phyloP scores from a whole-genome alignment of 441 rosid genomes.

The Euphorbia corollata region DNA sequence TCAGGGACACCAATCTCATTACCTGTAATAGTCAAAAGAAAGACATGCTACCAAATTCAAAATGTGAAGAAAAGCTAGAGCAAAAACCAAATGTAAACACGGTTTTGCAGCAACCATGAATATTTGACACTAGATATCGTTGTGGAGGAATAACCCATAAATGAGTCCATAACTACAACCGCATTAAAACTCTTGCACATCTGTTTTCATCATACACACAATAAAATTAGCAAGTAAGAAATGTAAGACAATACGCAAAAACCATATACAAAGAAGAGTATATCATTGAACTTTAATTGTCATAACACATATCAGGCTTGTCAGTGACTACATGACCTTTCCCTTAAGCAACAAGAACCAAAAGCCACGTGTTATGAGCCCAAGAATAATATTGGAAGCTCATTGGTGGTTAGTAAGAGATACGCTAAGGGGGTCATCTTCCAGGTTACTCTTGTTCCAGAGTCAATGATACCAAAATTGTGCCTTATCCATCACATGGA shows the following conservation, averaged over 20 bases:
- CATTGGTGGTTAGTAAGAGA: not conserved
- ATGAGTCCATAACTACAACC: not conserved
- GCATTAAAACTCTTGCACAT: not conserved
- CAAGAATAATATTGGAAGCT: not conserved
- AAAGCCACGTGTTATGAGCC: not conserved
- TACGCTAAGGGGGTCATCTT: not conserved
- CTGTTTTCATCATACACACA: not conserved
- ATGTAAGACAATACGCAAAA: not conserved
- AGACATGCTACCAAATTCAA: constrained; percentile 3
- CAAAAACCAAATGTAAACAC: not conserved
- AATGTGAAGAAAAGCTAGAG: not conserved
- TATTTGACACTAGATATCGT: not conserved
- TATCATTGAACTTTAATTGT: not conserved
- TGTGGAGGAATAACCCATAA: not conserved
- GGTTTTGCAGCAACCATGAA: not conserved
- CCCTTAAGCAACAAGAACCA: not conserved
- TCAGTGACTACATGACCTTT: not conserved
- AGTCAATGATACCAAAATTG: not conserved
- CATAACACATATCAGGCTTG: not conserved
- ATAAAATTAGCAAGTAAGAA: not conserved
- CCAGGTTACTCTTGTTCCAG: not conserved
- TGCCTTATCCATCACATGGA: not conserved
- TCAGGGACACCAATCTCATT: constrained; percentile 21
- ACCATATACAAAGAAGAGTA: not conserved
- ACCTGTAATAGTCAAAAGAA: constrained; percentile 28